Base-by-base conservation (phyloP, 345 rosid species). In the Eucalyptus polyanthemos region DNA sequence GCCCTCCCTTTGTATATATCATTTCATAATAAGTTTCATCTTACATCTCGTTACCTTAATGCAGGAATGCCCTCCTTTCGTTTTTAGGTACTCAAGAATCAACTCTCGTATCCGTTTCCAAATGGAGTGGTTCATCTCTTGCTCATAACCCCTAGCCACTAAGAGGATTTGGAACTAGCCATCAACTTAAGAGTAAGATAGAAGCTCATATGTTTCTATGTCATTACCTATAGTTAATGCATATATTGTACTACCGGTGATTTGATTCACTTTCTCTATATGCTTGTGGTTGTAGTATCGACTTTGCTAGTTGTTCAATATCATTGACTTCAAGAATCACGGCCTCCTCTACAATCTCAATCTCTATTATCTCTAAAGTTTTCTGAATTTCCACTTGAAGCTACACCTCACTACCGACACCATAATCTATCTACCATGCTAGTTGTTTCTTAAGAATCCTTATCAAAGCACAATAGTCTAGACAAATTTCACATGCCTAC, bases 401-500 rank as follows among this genome's bases (percentile, higher is more conserved):
- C 1, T 22, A 1, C 1, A 56, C 3, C 60, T 22, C 27, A 56
- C 27, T 56, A 21, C 5, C 0, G 1, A 1, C 27, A 56, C 11
- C 62, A 56, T 56, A 12, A 56, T 56, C 62, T 56, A 56, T 22
- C 27, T 24, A 22, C 11, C 4, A 22, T 22, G 62, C 62, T 56
- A 22, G 12, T 56, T 56, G 62, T 56, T 0, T 56, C 62, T 56
- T 9, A 22, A 56, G 62, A 56, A 9, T 56, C 62, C 1, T 56
- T 56, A 10, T 9, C 6, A 0, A 56, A 56, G 12, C 1, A 56
- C 2, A 22, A 24, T 56, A 56, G 5, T 56, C 62, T 22, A 0
- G 0, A 22, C 3, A 3, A 24, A 56, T 2, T 8, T 56, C 62
- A 4, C 12, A 22, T 22, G 1, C 2, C 0, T 22, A 0, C 29